Conservation (phyloP, 1,284 basidiomycete species). For the Tilletia caries region DNA sequence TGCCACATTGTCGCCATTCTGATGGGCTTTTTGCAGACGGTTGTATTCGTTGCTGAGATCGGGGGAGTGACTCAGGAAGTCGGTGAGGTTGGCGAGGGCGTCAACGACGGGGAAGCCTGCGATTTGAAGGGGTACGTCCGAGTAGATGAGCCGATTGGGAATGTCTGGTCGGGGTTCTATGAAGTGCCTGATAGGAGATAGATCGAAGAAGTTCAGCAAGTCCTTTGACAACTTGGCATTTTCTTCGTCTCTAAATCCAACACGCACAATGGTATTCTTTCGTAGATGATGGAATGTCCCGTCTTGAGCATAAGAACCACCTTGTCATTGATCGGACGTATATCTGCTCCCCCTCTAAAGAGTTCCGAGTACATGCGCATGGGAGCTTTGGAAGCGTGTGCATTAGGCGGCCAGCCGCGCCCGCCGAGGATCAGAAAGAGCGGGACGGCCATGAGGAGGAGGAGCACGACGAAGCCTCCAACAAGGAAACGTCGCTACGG, state of each 20-base stretch:
- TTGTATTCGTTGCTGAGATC: not conserved
- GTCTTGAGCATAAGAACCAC: slow-evolving; percentile 1
- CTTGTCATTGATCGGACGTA: not conserved
- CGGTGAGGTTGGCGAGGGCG: not conserved
- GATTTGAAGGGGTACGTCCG: not conserved
- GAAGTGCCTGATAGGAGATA: not conserved
- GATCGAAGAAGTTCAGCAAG: not conserved
- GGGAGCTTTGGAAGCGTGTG: not conserved
- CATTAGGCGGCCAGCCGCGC: not conserved
- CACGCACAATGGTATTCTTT: slow-evolving; percentile 3
- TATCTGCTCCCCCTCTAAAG: not conserved
- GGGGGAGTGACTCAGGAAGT: too few relatives aligned
- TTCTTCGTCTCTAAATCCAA: too few relatives aligned
- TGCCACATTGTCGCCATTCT: not conserved
- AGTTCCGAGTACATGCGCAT: not conserved
- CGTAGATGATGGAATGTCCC: slow-evolving; percentile 4
- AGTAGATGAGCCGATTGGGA: slow-evolving; percentile 8
- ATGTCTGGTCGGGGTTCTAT: not conserved
- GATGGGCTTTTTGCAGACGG: not conserved
- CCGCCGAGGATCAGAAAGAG: not conserved
- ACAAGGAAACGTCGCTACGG: too few relatives aligned
- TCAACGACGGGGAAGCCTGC: not conserved
- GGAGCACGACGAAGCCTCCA: not conserved
- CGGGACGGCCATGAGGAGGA: not conserved
- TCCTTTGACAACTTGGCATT: too few relatives aligned